Conservation (phyloP, 805 yeast genomes). For the Danielia oregonensis region DNA sequence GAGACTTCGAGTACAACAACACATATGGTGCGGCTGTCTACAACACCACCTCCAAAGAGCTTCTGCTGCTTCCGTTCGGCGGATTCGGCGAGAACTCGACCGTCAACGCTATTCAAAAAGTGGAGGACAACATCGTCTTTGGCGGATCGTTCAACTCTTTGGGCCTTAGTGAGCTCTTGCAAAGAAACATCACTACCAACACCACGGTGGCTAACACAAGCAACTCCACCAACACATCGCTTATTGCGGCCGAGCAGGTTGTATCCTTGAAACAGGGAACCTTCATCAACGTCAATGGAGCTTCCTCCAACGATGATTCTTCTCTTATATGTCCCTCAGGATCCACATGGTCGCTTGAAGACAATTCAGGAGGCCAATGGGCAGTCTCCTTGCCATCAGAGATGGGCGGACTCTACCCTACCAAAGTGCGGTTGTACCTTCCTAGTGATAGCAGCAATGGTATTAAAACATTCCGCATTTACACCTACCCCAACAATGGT, state of each 20-base stretch:
- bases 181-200: slow-evolving; percentile 30
- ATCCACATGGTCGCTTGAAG: slow-evolving; percentile 52
- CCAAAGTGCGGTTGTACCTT: slow-evolving; percentile 70
- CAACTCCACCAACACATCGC: slow-evolving; percentile 34
- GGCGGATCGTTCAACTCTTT: slow-evolving; percentile 73
- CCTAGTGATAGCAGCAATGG: slow-evolving; percentile 47
- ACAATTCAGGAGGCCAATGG: slow-evolving; percentile 60
- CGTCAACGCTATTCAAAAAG: slow-evolving; percentile 59
- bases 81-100: slow-evolving; percentile 66
- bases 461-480: slow-evolving; percentile 62
- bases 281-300: slow-evolving; percentile 46
- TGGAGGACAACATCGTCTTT: slow-evolving; percentile 59
- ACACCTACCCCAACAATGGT: slow-evolving; percentile 76
- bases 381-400: slow-evolving; percentile 53
- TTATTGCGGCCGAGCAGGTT: slow-evolving; percentile 55
- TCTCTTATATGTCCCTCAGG: slow-evolving; percentile 57
- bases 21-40: slow-evolving; percentile 64
- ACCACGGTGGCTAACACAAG: slow-evolving; percentile 25
- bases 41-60: slow-evolving; percentile 40
- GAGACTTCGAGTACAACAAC: slow-evolving; percentile 55
- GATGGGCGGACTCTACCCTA: slow-evolving; percentile 47
- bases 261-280: slow-evolving; percentile 56
- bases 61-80: slow-evolving; percentile 58
- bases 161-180: slow-evolving; percentile 46
- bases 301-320: slow-evolving; percentile 21